Percentiles rank a stretch among this genome's conserved stretches.
Conservation (phyloP, 2,329 filamentous ascomycete genomes). For the Aspergillus sp. region DNA sequence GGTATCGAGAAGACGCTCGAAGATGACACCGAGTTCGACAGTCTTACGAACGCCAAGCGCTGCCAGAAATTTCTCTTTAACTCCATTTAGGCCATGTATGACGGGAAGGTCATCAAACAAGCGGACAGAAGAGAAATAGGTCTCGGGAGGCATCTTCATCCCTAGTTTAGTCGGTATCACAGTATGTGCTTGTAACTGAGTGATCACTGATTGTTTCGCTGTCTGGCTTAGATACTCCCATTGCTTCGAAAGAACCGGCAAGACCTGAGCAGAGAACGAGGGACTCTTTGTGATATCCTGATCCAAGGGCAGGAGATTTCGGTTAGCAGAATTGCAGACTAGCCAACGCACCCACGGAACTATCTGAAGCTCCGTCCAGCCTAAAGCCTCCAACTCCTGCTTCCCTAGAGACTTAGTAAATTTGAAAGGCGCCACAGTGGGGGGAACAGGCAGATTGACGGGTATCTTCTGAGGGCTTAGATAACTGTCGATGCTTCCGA, state of each 20-base stretch:
- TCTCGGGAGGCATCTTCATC: conserved; percentile 80
- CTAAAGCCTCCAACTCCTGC: conserved; percentile 73
- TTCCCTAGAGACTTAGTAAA: conserved; percentile 71
- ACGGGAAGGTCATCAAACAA: conserved; percentile 91
- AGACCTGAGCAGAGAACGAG: conserved; percentile 73
- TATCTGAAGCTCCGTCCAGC: conserved; percentile 83
- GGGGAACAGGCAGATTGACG: conserved; percentile 76
- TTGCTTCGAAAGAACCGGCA: conserved; percentile 80
- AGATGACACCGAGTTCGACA: conserved; percentile 90
- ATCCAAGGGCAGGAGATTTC: conserved; percentile 58
- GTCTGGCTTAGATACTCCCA: conserved; percentile 77
- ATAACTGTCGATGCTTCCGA: conserved; percentile 74
- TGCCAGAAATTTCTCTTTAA: conserved; percentile 87
- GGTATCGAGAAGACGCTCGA: conserved; percentile 75
- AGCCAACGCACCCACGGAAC: conserved; percentile 84
- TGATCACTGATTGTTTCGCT: conserved; percentile 66
- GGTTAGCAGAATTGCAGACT: conserved; percentile 64
- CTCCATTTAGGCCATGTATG: conserved; percentile 70
- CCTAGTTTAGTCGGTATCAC: conserved; percentile 89
- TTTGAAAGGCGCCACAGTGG: conserved; percentile 79
- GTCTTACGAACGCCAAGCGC: conserved; percentile 91
- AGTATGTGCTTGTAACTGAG: conserved; percentile 66
- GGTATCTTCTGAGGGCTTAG: conserved; percentile 78
- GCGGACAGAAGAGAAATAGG: conserved; percentile 92
- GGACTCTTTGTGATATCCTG: conserved; percentile 72